A percentile compares a stretch with the other conserved stretches of the same genome.
Conservation (phyloP, 148 eudicot species). For the Silene uniflora region DNA sequence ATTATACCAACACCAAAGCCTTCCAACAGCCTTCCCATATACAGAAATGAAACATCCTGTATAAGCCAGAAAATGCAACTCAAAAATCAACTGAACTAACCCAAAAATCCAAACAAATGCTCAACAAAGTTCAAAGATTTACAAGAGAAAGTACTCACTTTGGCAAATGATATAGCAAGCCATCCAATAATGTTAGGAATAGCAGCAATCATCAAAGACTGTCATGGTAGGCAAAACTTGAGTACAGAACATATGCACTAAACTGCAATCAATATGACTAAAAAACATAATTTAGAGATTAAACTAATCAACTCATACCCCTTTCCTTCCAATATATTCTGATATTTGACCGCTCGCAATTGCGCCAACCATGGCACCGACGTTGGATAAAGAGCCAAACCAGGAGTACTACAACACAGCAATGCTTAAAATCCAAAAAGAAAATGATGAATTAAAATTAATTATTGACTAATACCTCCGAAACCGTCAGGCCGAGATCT, state of each 20-base stretch:
- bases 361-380: slow-evolving; percentile 99
- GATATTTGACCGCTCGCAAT: slow-evolving; percentile 95
- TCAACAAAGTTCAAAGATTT: not conserved
- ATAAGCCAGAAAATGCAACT: not conserved
- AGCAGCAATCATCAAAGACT: slow-evolving; percentile 97
- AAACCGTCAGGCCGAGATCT: slow-evolving; percentile 68
- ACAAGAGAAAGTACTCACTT: slow-evolving; percentile 42
- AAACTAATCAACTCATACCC: slow-evolving; percentile 36
- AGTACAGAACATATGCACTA: slow-evolving; percentile 5
- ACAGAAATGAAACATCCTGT: slow-evolving; percentile 81
- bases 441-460: slow-evolving; percentile 14
- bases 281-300: not conserved
- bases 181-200: slow-evolving; percentile 95
- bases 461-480: slow-evolving; percentile 55
- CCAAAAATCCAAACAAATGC: not conserved
- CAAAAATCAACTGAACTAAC: not conserved
- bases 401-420: slow-evolving; percentile 56
- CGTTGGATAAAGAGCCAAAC: slow-evolving; percentile 90
- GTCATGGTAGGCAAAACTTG: slow-evolving; percentile 22
- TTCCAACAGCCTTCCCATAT: slow-evolving; percentile 90
- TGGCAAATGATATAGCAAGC: slow-evolving; percentile 90
- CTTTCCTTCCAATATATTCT: slow-evolving; percentile 95
- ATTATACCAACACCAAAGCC: slow-evolving; percentile 98
- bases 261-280: not conserved
- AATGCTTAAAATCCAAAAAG: slow-evolving; percentile 15